Evolutionary conservation across 257 asterid species (phyloP), one percentile per base, ranked within the genome.

Genomic region (Mentha longifolia): DNA sequence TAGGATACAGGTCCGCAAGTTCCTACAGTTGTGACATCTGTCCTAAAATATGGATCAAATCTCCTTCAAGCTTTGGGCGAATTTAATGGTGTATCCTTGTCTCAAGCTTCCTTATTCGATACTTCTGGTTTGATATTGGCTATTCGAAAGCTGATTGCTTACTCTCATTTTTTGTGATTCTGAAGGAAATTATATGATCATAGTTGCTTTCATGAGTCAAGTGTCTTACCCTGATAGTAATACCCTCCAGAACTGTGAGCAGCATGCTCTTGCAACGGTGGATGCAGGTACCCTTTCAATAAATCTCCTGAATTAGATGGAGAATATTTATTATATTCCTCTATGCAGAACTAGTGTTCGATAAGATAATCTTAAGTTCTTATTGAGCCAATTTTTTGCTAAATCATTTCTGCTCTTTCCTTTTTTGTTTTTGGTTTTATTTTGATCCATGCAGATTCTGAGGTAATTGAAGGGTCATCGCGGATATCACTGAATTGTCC

Each of bases 11-110:
- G 97, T 47, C 96, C 99, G 9, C 98, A 89, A 79, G 76, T 78
- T 79, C 98, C 98, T 64, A 85, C 96, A 39, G 19, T 42, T 25
- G 95, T 95, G 60, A 78, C 84, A 31, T 82, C 74, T 75, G 68
- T 83, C 74, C 86, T 95, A 78, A 89, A 88, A 77, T 92, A 83
- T 60, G 99, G 99, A 58, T 74, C 90, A 4, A 95, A 95, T 84
- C 88, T 95, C 76, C 92, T 95, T 74, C 99, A 95, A 80, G 96
- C 92, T 61, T 80, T 95, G 58, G 99, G 99, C 61, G 89, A 92
- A 17, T 95, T 95, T 80, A 77, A 77, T 70, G 99, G 99, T 95
- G 99, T 95, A 83, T 57, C 65, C 25, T 52, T 79, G 35, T 64
- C 56, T 51, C 58, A 22, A 52, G 41, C 43, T 72, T 76, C 33